Base-by-base conservation (phyloP, 2,329 filamentous ascomycete genomes). In the Scorias spongiosa region DNA sequence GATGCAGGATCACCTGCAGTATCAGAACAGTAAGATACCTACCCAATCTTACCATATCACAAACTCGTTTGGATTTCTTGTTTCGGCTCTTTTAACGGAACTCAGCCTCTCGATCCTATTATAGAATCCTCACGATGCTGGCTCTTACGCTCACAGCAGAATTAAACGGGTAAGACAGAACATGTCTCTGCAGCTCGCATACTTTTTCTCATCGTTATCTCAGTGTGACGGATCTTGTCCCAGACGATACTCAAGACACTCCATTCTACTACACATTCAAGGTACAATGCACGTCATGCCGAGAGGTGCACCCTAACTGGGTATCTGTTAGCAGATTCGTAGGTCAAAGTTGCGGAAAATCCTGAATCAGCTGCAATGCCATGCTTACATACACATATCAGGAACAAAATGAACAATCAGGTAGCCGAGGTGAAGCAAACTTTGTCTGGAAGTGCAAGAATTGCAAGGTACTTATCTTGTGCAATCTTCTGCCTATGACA, bases 381-480 rank as follows among this genome's bases (percentile, higher is more conserved):
- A 44, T 29, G 20, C 20, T 12, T 10, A 14, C 40, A 40, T 28
- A 40, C 15, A 12, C 14, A 20, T 39, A 18, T 7, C 49, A 94
- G 86, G 89, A 96, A 60, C 74, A 71, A 57, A 88, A 93, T 59
- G 87, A 95, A 51, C 79, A 95, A 63, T 91, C 85, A 50, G 88
- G 88, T 30, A 95, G 88, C 63, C 77, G 86, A 57, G 91, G 91
- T 51, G 88, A 96, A 64, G 91, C 91, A 48, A 96, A 96, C 65
- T 98, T 98, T 64, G 91, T 98, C n/a, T 98, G 91, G 89, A 88
- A 80, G 63, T 98, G 91, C 74, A 94, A 93, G 66, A 89, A 91
- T 61, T 98, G 91, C 79, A 93, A 91, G 76, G 87, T 91, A 53
- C 28, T 66, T 61, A 10, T 18, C 8, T 5, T 2, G 29, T 28